Conservation (phyloP, 2,329 filamentous ascomycete genomes). For the Fusarium graminum region DNA sequence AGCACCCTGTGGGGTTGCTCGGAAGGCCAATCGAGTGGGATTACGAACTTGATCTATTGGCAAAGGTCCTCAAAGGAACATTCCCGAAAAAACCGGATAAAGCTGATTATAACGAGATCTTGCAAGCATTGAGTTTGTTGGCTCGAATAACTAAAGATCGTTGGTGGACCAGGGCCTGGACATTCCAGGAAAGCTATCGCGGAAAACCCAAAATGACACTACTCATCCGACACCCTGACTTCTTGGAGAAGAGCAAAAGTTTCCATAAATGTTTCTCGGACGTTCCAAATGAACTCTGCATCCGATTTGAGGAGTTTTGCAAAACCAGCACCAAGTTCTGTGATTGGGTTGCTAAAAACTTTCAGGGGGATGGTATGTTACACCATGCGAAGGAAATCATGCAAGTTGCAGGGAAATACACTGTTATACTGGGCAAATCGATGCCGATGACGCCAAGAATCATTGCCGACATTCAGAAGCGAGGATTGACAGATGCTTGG, state of each 20-base stretch:
- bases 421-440: not conserved
- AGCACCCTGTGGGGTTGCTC: not conserved
- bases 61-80: not conserved
- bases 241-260: not conserved
- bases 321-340: not conserved
- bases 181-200: slow-evolving; percentile 1
- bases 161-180: slow-evolving; percentile 10
- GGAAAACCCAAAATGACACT: not conserved
- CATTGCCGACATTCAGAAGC: not conserved
- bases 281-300: not conserved
- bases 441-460: slow-evolving; percentile 2
- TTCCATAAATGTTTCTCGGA: not conserved
- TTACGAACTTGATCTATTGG: slow-evolving; percentile 2
- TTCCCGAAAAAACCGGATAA: not conserved
- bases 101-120: not conserved
- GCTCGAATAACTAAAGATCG: slow-evolving; percentile 9
- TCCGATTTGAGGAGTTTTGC: not conserved
- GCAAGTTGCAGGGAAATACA: not conserved
- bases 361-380: not conserved
- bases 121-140: not conserved
- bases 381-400: not conserved
- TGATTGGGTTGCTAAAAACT: not conserved
- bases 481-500: not conserved
- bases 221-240: not conserved
- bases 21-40: slow-evolving; percentile 12